Evolutionary conservation across 2,329 filamentous ascomycete genomes (phyloP).

Genomic region (Metarhizium guizhouense): DNA sequence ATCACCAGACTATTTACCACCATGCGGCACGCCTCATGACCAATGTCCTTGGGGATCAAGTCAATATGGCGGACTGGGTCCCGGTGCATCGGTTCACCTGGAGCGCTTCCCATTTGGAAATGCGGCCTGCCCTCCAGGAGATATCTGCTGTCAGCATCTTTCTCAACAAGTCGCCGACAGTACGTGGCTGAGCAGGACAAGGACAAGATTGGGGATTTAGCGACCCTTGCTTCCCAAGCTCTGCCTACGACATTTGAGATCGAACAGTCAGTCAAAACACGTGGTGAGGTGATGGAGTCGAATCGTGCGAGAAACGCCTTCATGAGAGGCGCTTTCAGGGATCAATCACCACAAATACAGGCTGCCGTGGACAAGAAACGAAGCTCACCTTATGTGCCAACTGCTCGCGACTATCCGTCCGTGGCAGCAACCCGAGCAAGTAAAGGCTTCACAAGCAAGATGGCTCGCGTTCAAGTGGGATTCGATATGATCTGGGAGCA

Average conservation of each 20-base stretch:
- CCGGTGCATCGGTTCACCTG: conserved; percentile 20
- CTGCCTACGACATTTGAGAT: background rate
- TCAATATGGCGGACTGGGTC: conserved; percentile 32
- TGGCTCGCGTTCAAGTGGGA: conserved; percentile 26
- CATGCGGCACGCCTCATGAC: conserved; percentile 29
- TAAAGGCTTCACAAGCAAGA: conserved; percentile 11
- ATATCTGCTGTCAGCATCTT: background rate
- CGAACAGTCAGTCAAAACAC: background rate
- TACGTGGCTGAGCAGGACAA: background rate
- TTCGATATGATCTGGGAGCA: conserved; percentile 24
- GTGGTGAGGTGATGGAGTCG: background rate
- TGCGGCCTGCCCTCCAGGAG: conserved; percentile 10
- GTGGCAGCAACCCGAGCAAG: conserved; percentile 14
- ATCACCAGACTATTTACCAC: conserved; percentile 4
- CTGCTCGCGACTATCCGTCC: conserved; percentile 19
- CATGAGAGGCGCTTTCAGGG: conserved; percentile 20
- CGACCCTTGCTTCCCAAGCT: background rate
- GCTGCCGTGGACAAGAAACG: conserved; percentile 13
- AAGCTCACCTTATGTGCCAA: conserved; percentile 19
- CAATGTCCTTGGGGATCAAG: conserved; percentile 38
- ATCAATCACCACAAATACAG: conserved; percentile 11
- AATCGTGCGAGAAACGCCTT: conserved; percentile 17
- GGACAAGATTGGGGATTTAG: background rate
- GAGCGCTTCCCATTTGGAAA: conserved; percentile 13
- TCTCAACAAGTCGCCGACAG: background rate